Conservation (phyloP, 305 asterid genomes). For the Fraxinus latifolia region DNA sequence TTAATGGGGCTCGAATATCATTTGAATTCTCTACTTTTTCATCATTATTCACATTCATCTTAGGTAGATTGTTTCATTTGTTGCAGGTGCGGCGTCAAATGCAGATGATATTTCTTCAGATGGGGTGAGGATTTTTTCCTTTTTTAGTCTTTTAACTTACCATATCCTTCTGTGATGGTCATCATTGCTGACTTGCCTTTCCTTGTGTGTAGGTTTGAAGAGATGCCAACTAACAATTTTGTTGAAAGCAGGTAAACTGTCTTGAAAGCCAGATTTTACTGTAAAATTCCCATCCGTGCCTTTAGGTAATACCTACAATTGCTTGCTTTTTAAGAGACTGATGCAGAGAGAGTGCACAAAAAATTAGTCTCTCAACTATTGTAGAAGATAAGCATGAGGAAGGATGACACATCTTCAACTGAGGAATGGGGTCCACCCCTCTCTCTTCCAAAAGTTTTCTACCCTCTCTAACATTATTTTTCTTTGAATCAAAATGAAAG, state of each 20-base stretch:
- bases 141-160: neutral
- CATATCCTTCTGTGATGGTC: conserved; percentile 4
- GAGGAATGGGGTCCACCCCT: neutral
- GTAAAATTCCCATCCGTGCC: conserved; percentile 3
- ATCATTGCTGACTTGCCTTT: conserved; percentile 23
- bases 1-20: neutral
- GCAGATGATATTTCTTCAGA: conserved; percentile 78
- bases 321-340: neutral
- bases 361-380: neutral
- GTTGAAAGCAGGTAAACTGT: conserved; percentile 82
- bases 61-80: conserved; percentile 8
- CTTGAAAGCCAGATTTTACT: neutral
- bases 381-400: neutral
- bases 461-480: neutral
- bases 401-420: neutral
- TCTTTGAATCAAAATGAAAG: neutral
- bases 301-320: neutral
- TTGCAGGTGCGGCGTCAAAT: conserved; percentile 79
- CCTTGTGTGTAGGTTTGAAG: conserved; percentile 73
- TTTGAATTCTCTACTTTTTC: neutral
- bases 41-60: neutral
- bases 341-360: neutral
- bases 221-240: conserved; percentile 90
- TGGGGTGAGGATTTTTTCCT: conserved; percentile 56
- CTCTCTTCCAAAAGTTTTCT: neutral